A percentile compares a stretch with the other conserved stretches of the same genome.
Evolutionary conservation across 371 early-diverging fungal genomes (phyloP).

Genomic region (Mortierella polycephala): DNA sequence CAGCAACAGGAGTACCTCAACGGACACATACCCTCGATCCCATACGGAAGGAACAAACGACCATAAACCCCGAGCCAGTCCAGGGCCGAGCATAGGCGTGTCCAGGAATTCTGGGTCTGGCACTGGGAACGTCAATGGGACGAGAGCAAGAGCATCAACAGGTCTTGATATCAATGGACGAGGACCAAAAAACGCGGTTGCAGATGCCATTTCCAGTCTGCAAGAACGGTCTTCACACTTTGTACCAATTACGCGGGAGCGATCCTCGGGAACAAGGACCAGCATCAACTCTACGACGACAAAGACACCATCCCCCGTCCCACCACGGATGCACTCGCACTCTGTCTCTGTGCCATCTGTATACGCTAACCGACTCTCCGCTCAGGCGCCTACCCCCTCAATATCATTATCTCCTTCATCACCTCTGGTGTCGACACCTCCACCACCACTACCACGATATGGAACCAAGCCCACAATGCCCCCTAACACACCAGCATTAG

Average conservation of each 20-base stretch:
- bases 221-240: constrained; percentile 9
- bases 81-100: constrained; percentile 5
- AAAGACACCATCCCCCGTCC: constrained; percentile 20
- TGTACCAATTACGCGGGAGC: constrained; percentile 9
- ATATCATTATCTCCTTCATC: constrained; percentile 3
- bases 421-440: constrained; percentile 5
- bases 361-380: constrained; percentile 8
- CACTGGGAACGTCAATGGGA: constrained; percentile 1
- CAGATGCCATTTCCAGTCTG: constrained; percentile 7
- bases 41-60: constrained; percentile 8
- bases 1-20: constrained; percentile 5
- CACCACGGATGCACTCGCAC: constrained; percentile 35
- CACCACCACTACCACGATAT: constrained; percentile 22
- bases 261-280: constrained; percentile 6
- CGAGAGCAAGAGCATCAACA: constrained; percentile 34
- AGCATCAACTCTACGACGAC: constrained; percentile 1
- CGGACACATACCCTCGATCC: constrained; percentile 5
- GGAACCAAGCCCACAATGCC: constrained; percentile 16
- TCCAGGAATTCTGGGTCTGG: constrained; percentile 11
- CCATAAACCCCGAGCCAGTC: constrained; percentile 11
- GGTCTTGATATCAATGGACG: constrained; percentile 14
- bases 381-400: constrained; percentile 9
- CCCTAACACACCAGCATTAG: neutral
- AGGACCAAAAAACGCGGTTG: neutral
- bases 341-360: constrained; percentile 35